A percentile compares a stretch with the other conserved stretches of the same genome.
Evolutionary conservation across 176 grass and related monocot species (phyloP).

Genomic region (Dactylis glomerata): DNA sequence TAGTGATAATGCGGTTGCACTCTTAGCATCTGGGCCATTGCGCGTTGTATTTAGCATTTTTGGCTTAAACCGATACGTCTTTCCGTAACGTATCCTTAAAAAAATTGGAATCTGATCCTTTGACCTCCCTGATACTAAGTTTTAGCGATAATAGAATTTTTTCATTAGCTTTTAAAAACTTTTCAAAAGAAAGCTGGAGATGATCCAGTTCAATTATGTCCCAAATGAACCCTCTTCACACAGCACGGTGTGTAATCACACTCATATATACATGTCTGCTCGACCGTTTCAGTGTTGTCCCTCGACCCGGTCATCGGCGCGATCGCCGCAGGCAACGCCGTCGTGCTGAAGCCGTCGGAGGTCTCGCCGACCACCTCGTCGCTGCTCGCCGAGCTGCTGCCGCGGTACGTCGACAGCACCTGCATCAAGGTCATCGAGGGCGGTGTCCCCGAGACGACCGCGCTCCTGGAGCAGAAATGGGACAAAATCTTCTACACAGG

Average conservation of each 20-base stretch:
- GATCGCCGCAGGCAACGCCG: constrained; percentile 73
- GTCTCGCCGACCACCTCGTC: constrained; percentile 62
- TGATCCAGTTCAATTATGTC: background rate
- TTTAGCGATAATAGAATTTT: background rate
- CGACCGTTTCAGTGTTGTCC: constrained; percentile 50
- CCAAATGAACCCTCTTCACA: background rate
- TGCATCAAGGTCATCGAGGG: constrained; percentile 76
- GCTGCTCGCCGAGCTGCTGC: constrained; percentile 65
- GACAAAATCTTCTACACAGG: constrained; percentile 97
- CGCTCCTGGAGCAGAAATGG: constrained; percentile 73
- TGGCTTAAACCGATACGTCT: too few species aligned
- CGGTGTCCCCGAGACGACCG: constrained; percentile 54
- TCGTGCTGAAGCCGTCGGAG: constrained; percentile 83
- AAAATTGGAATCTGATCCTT: background rate
- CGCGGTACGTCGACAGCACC: constrained; percentile 55
- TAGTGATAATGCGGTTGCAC: too few species aligned
- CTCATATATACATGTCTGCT: background rate
- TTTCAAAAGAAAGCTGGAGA: background rate
- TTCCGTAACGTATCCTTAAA: too few species aligned
- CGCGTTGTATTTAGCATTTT: too few species aligned
- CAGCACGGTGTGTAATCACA: background rate
- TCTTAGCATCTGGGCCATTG: too few species aligned
- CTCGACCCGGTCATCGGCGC: constrained; percentile 75
- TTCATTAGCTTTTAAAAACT: background rate
- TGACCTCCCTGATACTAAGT: background rate